Percentiles rank a stretch among this genome's conserved stretches.
Evolutionary conservation across 177 flowering plant genomes (phyloP).

Genomic region (Vitis hybrid): DNA sequence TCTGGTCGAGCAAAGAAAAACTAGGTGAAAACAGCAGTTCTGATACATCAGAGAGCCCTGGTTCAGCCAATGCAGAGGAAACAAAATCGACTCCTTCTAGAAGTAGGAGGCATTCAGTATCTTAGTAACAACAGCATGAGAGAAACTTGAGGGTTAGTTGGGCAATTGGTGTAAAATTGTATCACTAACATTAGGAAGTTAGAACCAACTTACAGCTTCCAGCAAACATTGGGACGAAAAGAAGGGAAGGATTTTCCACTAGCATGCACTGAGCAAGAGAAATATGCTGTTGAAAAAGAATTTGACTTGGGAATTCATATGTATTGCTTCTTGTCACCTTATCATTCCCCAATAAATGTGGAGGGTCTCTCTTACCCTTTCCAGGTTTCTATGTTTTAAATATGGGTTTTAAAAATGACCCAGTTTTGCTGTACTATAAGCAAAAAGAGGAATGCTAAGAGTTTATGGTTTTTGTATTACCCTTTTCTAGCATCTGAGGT

Average conservation of each 20-base stretch:
- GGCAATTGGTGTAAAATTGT: constrained; percentile 2
- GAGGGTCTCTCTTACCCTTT: neutral
- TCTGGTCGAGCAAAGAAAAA: constrained; percentile 62
- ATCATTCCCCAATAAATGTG: constrained; percentile 3
- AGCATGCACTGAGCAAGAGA: neutral
- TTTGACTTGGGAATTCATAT: too few relatives aligned
- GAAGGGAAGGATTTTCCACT: neutral
- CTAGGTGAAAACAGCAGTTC: constrained; percentile 65
- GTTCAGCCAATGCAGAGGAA: constrained; percentile 54
- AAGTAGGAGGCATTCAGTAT: constrained; percentile 50
- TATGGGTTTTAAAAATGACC: constrained; percentile 15
- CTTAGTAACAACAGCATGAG: constrained; percentile 7
- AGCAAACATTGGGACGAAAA: neutral
- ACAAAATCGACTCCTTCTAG: constrained; percentile 58
- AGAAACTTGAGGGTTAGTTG: neutral
- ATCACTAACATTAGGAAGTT: too few relatives aligned
- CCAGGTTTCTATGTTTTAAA: too few relatives aligned
- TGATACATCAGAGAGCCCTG: constrained; percentile 68
- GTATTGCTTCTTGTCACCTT: neutral
- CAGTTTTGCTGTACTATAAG: constrained; percentile 32
- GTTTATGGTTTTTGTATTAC: neutral
- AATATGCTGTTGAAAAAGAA: too few relatives aligned
- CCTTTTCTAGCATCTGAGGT: too few relatives aligned
- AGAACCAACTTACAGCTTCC: too few relatives aligned
- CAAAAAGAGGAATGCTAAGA: neutral